Evolutionary conservation across 2,329 filamentous ascomycete species (phyloP).

Genomic region (Ustilaginoidea virens): DNA sequence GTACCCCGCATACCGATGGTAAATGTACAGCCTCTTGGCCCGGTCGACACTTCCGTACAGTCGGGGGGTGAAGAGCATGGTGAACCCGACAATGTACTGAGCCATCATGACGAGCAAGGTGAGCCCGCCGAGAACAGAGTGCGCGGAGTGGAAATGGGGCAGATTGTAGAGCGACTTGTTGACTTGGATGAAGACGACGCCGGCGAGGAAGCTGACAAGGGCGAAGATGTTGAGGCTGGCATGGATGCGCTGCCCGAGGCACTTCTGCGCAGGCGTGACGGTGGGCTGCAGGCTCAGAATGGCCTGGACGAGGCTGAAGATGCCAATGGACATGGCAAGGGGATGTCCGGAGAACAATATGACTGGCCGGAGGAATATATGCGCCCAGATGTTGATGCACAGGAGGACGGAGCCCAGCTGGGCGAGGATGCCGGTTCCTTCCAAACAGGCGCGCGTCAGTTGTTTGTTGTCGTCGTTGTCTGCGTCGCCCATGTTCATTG

Average conservation of each 20-base stretch:
- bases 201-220: conserved; percentile 44
- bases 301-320: conserved; percentile 64
- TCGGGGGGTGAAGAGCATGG: conserved; percentile 60
- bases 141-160: conserved; percentile 62
- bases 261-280: conserved; percentile 59
- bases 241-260: conserved; percentile 44
- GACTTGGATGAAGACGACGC: conserved; percentile 58
- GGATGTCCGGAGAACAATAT: conserved; percentile 85
- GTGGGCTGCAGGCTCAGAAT: conserved; percentile 76
- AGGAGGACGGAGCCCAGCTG: conserved; percentile 68
- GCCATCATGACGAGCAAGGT: conserved; percentile 54
- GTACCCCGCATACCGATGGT: conserved; percentile 71
- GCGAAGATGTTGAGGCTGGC: conserved; percentile 53
- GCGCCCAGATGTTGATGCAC: conserved; percentile 60
- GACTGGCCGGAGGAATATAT: conserved; percentile 52
- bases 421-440: conserved; percentile 68
- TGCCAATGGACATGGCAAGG: conserved; percentile 49
- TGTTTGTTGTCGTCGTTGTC: neutral
- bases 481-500: neutral
- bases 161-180: conserved; percentile 63
- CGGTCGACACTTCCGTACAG: conserved; percentile 66
- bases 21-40: conserved; percentile 79
- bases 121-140: conserved; percentile 68
- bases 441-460: neutral
- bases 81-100: conserved; percentile 68